Evolutionary conservation across 805 yeast species (phyloP).

Genomic region (Schwanniomyces pseudopolymorphus): DNA sequence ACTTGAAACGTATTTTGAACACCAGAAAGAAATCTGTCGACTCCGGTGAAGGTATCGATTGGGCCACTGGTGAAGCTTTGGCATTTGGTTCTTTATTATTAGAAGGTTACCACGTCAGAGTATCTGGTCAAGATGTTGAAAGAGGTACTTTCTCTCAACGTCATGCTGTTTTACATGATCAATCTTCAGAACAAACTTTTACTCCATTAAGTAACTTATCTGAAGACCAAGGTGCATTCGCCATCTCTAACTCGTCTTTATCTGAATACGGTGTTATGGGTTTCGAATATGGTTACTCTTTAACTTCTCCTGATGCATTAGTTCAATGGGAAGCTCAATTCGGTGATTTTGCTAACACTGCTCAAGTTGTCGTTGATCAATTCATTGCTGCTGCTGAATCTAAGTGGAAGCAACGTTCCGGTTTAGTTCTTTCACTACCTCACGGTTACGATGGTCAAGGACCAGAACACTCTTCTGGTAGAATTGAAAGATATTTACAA

Average conservation of each 20-base stretch:
- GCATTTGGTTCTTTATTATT: constrained; percentile 90
- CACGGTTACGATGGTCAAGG: constrained; percentile 99
- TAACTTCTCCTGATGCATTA: constrained; percentile 94
- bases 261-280: constrained; percentile 99
- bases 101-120: constrained; percentile 96
- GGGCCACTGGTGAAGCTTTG: constrained; percentile 99
- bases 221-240: constrained; percentile 82
- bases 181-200: constrained; percentile 76
- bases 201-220: constrained; percentile 82
- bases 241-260: constrained; percentile 89
- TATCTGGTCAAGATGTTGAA: constrained; percentile 99
- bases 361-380: constrained; percentile 96
- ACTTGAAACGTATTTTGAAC: constrained; percentile 90
- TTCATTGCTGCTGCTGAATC: constrained; percentile 95
- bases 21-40: constrained; percentile 85
- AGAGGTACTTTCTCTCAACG: constrained; percentile 99
- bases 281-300: constrained; percentile 97
- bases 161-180: constrained; percentile 98
- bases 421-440: constrained; percentile 90
- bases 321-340: constrained; percentile 99
- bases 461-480: constrained; percentile 98
- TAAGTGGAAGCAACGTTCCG: constrained; percentile 99
- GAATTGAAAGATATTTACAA: constrained; percentile 95
- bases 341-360: constrained; percentile 99
- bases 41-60: constrained; percentile 91